Conservation (phyloP, 1,139 yeast genomes). For the Eremothecium sinecaudum region DNA sequence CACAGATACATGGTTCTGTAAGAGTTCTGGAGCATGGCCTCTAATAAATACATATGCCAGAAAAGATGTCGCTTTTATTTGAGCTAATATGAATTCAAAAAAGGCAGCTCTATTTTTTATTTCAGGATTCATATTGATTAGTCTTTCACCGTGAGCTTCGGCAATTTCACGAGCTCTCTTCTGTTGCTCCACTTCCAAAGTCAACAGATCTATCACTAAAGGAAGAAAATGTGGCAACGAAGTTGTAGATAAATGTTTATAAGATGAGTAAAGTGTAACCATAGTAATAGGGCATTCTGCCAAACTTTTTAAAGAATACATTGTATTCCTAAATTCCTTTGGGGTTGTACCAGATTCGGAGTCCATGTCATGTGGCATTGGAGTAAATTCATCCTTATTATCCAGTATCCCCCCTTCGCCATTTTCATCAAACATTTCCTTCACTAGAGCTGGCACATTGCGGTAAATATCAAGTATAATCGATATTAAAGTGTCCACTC, state of each 20-base stretch:
- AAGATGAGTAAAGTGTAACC: constrained; percentile 83
- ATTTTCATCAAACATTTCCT: constrained; percentile 44
- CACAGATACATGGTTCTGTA: constrained; percentile 54
- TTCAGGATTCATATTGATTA: constrained; percentile 51
- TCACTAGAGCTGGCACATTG: constrained; percentile 69
- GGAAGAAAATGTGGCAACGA: constrained; percentile 76
- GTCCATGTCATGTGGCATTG: constrained; percentile 9
- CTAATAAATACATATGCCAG: constrained; percentile 85
- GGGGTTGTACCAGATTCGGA: constrained; percentile 6
- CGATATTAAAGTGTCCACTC: constrained; percentile 71
- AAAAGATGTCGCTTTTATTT: constrained; percentile 93
- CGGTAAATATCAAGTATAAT: constrained; percentile 69
- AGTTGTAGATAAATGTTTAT: constrained; percentile 62
- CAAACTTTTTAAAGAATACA: constrained; percentile 78
- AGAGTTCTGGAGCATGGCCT: constrained; percentile 61
- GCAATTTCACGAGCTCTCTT: constrained; percentile 58
- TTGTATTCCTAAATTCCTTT: constrained; percentile 40
- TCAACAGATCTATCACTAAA: constrained; percentile 63
- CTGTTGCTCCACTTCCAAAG: constrained; percentile 68
- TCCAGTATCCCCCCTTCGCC: constrained; percentile 7
- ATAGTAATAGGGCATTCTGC: constrained; percentile 97
- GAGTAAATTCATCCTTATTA: constrained; percentile 6
- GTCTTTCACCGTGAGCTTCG: constrained; percentile 44
- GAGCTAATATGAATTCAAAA: constrained; percentile 88
- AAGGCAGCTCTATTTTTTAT: constrained; percentile 71